Conservation (phyloP, 2,329 filamentous ascomycete species). For the Sporothrix schenckii region DNA sequence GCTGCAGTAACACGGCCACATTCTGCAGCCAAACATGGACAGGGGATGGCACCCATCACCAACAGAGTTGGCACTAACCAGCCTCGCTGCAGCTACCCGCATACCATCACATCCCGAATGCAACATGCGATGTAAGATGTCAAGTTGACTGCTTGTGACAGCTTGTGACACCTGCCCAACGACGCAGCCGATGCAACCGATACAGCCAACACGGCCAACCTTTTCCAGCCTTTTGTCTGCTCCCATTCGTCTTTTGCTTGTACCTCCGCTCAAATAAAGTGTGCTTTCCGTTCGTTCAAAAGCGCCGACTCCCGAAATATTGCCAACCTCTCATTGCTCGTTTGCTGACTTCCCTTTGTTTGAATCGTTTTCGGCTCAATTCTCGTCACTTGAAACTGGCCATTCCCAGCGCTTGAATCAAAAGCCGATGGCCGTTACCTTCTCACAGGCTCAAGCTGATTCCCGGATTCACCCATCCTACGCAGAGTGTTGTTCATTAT, state of each 20-base stretch:
- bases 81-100: constrained; percentile 1
- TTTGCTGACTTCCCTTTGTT: no score
- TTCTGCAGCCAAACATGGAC: background rate
- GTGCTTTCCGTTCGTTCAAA: background rate
- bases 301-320: background rate
- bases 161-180: background rate
- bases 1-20: background rate
- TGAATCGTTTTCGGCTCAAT: background rate
- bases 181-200: no score
- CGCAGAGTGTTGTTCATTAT: background rate
- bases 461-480: background rate
- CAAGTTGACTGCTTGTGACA: background rate
- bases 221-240: background rate
- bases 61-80: background rate
- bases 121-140: background rate
- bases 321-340: background rate
- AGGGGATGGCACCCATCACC: background rate
- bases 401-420: background rate
- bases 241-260: background rate
- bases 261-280: background rate
- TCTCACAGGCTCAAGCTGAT: background rate
- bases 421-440: no score
- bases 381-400: background rate
- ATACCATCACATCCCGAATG: background rate
- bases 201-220: no score